These are phyloP conservation scores for Phytophthora macrochlamydospora DNA, from an alignment of 352 stramenopile species.

Conservation along the genomic window DNA sequence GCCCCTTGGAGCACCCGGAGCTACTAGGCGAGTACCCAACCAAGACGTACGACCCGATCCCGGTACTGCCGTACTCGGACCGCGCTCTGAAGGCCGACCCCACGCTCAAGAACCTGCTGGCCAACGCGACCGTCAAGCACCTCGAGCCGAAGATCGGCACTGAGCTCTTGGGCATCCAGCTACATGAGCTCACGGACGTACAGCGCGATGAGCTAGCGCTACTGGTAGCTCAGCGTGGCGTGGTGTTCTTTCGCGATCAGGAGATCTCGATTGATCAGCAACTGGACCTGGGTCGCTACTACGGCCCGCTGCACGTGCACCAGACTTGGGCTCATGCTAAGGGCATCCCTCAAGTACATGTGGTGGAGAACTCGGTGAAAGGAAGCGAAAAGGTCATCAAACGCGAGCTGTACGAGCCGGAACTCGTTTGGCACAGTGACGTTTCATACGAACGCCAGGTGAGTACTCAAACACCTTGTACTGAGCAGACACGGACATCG, in stretches of 20 bases:
- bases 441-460: slow-evolving; percentile 42
- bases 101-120: slow-evolving; percentile 26
- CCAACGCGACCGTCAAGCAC: slow-evolving; percentile 20
- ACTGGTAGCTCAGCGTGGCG: slow-evolving; percentile 16
- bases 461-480: too few relatives aligned
- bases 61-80: too few relatives aligned
- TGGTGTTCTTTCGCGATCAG: slow-evolving; percentile 27
- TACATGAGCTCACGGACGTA: slow-evolving; percentile 22
- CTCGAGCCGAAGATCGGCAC: slow-evolving; percentile 27
- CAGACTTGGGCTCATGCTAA: slow-evolving; percentile 17
- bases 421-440: slow-evolving; percentile 49
- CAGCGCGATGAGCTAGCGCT: slow-evolving; percentile 24
- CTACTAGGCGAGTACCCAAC: too few relatives aligned
- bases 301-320: slow-evolving; percentile 21
- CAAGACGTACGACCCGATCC: too few relatives aligned
- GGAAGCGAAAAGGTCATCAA: slow-evolving; percentile 17
- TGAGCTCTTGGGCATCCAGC: slow-evolving; percentile 26
- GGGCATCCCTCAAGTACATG: slow-evolving; percentile 16
- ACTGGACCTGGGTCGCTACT: slow-evolving; percentile 25
- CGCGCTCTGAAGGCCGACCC: slow-evolving; percentile 9
- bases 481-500: too few relatives aligned
- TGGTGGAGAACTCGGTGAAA: slow-evolving; percentile 21
- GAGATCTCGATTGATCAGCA: slow-evolving; percentile 23
- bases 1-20: too few relatives aligned
- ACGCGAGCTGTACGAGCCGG: slow-evolving; percentile 17